phyloP scores from a whole-genome alignment of 139 green algal species.

The Chlorella ohadii region DNA sequence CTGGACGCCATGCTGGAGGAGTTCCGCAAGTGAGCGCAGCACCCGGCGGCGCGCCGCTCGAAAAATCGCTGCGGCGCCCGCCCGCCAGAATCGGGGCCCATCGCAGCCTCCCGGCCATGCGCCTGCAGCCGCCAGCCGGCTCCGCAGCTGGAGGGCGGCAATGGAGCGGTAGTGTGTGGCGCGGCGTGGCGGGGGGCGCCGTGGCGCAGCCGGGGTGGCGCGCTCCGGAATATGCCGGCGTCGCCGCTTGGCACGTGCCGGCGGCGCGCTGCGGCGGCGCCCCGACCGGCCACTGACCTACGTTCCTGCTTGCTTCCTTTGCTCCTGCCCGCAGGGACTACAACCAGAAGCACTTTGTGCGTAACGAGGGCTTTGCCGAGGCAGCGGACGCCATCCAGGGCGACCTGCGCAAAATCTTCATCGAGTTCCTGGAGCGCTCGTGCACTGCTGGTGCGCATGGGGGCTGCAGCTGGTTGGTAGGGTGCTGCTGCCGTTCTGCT shows the following conservation, averaged over 20 bases:
- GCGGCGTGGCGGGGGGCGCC: too few species aligned
- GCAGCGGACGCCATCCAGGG: constrained; percentile 92
- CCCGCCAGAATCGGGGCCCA: too few species aligned
- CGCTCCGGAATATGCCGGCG: neutral
- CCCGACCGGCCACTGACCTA: neutral
- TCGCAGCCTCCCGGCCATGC: too few species aligned
- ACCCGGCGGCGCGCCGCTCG: neutral
- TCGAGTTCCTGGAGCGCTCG: constrained; percentile 99
- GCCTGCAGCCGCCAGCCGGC: neutral
- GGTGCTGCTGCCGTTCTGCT: too few species aligned
- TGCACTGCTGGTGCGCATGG: constrained; percentile 92
- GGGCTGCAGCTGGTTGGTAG: neutral
- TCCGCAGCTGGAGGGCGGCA: neutral
- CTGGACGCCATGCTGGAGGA: constrained; percentile 89
- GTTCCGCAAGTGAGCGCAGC: constrained; percentile 77
- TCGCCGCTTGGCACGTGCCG: neutral
- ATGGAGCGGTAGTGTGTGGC: neutral
- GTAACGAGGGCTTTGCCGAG: constrained; percentile 95
- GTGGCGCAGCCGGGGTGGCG: neutral
- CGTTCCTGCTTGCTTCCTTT: too few species aligned
- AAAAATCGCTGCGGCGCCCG: too few species aligned
- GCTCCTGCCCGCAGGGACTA: constrained; percentile 90
- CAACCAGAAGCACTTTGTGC: constrained; percentile 99
- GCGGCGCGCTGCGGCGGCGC: neutral
- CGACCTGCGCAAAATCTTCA: constrained; percentile 93